phyloP scores from a whole-genome alignment of 2,329 filamentous ascomycete species.

The Venturiaceae sp. region DNA sequence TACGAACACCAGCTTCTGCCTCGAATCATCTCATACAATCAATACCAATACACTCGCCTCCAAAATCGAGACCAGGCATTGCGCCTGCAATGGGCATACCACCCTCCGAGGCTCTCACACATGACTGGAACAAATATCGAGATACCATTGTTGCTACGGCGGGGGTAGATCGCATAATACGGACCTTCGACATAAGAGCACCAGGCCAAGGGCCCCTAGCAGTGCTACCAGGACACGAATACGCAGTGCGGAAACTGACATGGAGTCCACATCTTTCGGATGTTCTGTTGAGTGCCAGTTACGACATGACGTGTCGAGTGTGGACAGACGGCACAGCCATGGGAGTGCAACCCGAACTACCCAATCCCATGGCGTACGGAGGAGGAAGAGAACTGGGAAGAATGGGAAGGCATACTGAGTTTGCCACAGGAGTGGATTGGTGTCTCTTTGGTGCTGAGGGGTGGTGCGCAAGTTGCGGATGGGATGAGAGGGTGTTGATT shows the following conservation, averaged over 20 bases:
- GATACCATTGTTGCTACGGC: constrained; percentile 76
- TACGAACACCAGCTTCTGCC: constrained; percentile 74
- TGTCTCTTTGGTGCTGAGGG: constrained; percentile 91
- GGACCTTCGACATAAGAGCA: constrained; percentile 76
- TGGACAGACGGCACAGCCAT: constrained; percentile 73
- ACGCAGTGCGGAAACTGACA: constrained; percentile 73
- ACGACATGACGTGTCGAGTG: constrained; percentile 94
- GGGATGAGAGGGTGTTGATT: constrained; percentile 84
- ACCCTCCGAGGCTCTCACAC: constrained; percentile 80
- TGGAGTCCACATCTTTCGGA: constrained; percentile 95
- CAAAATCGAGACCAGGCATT: constrained; percentile 38
- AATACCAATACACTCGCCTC: constrained; percentile 71
- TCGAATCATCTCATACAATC: constrained; percentile 78
- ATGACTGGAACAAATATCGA: constrained; percentile 99
- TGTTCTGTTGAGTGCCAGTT: constrained; percentile 78
- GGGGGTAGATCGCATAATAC: constrained; percentile 77
- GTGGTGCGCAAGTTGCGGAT: constrained; percentile 89
- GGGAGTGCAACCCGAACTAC: constrained; percentile 26
- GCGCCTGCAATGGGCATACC: constrained; percentile 33
- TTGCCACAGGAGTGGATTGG: constrained; percentile 95
- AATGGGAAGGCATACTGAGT: constrained; percentile 93
- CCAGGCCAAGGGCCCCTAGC: constrained; percentile 62
- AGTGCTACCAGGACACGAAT: constrained; percentile 76
- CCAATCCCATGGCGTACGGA: constrained; percentile 28
- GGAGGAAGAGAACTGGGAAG: constrained; percentile 66